Conservation (phyloP, 2,329 filamentous ascomycete genomes). For the Paraphaeosphaeria minitans region DNA sequence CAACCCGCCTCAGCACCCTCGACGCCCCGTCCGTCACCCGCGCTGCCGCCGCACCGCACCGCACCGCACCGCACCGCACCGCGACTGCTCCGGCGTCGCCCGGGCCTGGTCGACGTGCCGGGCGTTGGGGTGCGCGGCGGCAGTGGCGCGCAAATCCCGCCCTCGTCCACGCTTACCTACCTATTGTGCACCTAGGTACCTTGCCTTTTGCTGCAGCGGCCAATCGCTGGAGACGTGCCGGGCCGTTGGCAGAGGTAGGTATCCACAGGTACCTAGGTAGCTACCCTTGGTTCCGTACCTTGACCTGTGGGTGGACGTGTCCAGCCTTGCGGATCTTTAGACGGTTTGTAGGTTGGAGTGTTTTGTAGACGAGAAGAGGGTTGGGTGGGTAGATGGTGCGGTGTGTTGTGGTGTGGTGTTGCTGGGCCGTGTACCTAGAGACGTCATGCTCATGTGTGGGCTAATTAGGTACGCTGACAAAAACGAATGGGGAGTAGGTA, state of each 20-base stretch:
- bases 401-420: not conserved
- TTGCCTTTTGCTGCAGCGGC: slow-evolving; percentile 9
- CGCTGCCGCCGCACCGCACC: not conserved
- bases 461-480: too few relatives aligned
- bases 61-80: too few relatives aligned
- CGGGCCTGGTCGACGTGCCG: not conserved
- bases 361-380: not conserved
- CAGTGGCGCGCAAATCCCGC: slow-evolving; percentile 3
- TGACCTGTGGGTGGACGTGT: not conserved
- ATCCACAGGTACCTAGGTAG: not conserved
- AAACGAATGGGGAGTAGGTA: too few relatives aligned
- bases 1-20: not conserved
- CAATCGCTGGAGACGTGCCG: not conserved
- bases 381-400: not conserved
- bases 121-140: not conserved
- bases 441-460: too few relatives aligned
- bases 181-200: too few relatives aligned
- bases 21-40: not conserved
- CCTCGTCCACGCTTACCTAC: slow-evolving; percentile 1
- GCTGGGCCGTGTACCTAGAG: too few relatives aligned
- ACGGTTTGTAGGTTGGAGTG: not conserved
- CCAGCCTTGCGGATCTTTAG: not conserved
- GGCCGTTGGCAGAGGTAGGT: not conserved
- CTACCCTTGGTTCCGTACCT: not conserved
- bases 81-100: not conserved